phyloP scores from a whole-genome alignment of 2,329 filamentous ascomycete genomes.

The Drechslera avenae region DNA sequence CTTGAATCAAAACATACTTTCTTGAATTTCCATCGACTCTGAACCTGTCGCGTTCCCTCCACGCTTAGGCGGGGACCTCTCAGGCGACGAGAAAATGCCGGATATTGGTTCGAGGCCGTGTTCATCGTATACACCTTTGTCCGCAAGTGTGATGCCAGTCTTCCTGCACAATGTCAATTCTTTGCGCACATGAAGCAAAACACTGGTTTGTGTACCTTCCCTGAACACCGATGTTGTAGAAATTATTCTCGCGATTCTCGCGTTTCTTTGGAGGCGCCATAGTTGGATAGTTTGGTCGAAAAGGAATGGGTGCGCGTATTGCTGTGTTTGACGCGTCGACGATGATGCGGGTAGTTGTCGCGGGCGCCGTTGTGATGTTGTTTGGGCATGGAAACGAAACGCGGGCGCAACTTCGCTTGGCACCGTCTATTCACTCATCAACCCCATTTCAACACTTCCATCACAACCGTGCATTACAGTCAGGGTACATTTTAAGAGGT shows the following conservation, averaged over 20 bases:
- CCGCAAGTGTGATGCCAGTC: slow-evolving; percentile 82
- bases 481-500: not conserved
- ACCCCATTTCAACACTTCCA: not conserved
- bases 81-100: slow-evolving; percentile 85
- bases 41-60: slow-evolving; percentile 56
- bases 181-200: slow-evolving; percentile 2
- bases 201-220: slow-evolving; percentile 39
- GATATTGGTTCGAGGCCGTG: slow-evolving; percentile 90
- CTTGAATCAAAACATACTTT: slow-evolving; percentile 56
- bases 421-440: slow-evolving; percentile 1
- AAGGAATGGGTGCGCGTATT: slow-evolving; percentile 20
- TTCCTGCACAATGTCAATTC: slow-evolving; percentile 65
- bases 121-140: slow-evolving; percentile 82
- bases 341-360: slow-evolving; percentile 1
- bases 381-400: slow-evolving; percentile 26
- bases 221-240: slow-evolving; percentile 49
- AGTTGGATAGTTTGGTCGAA: not conserved
- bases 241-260: slow-evolving; percentile 49
- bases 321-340: slow-evolving; percentile 19
- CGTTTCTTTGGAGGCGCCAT: slow-evolving; percentile 46
- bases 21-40: slow-evolving; percentile 66
- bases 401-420: slow-evolving; percentile 14
- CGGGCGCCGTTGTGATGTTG: slow-evolving; percentile 23
- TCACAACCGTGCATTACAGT: not conserved
- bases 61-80: slow-evolving; percentile 60